A percentile compares a stretch with the other conserved stretches of the same genome.
phyloP scores from a whole-genome alignment of 129 eudicot species.

The Tagetes patula region DNA sequence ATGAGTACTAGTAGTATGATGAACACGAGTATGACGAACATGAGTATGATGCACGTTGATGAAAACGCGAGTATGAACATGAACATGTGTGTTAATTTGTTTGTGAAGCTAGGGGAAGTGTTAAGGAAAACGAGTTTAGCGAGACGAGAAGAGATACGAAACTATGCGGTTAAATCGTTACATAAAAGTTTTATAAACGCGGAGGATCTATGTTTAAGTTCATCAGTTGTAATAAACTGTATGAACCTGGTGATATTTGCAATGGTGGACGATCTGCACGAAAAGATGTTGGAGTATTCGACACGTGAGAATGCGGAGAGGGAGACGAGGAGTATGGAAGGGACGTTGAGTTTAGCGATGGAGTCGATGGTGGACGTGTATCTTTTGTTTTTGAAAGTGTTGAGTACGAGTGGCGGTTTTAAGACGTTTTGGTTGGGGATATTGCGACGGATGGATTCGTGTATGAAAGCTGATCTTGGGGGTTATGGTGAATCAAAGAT shows the following conservation, averaged over 20 bases:
- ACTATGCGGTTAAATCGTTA: constrained; percentile 67
- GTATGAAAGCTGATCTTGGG: constrained; percentile 86
- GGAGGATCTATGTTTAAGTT: constrained; percentile 56
- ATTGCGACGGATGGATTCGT: constrained; percentile 83
- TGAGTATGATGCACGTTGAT: constrained; percentile 36
- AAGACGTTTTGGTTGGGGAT: constrained; percentile 86
- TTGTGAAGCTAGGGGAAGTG: constrained; percentile 73
- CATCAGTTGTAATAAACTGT: constrained; percentile 51
- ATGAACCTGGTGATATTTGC: constrained; percentile 73
- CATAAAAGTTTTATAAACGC: constrained; percentile 61
- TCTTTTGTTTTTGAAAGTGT: constrained; percentile 49
- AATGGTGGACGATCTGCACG: constrained; percentile 85
- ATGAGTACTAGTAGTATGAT: constrained; percentile 17
- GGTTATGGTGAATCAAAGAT: constrained; percentile 62
- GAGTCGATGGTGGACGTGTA: constrained; percentile 63
- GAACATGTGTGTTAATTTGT: constrained; percentile 45
- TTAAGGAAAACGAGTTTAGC: constrained; percentile 81
- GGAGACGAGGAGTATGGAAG: constrained; percentile 91
- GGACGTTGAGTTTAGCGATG: constrained; percentile 64
- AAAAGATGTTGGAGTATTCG: constrained; percentile 87
- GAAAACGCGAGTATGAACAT: constrained; percentile 30
- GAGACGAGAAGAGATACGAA: constrained; percentile 79
- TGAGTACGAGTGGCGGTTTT: constrained; percentile 57
- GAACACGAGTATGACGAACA: background rate
- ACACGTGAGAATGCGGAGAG: constrained; percentile 79